Evolutionary conservation across 495 filamentous ascomycete species (phyloP).

Genomic region (Aspergillus conjunctus): DNA sequence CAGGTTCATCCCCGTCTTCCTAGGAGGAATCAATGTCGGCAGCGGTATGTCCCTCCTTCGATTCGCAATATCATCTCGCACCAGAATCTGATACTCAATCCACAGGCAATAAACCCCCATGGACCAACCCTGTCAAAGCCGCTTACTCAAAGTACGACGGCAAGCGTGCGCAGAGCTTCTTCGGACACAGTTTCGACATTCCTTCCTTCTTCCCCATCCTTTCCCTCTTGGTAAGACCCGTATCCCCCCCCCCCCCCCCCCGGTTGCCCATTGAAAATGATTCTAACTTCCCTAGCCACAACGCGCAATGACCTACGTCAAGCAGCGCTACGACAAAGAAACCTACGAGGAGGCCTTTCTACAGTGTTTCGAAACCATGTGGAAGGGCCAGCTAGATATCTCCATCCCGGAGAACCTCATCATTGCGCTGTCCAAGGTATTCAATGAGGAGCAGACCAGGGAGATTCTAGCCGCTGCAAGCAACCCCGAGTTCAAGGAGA

Average conservation of each 20-base stretch:
- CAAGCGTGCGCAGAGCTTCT: constrained; percentile 56
- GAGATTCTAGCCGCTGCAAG: constrained; percentile 53
- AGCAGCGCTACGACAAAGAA: constrained; percentile 45
- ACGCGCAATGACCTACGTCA: constrained; percentile 67
- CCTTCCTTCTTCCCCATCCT: constrained; percentile 56
- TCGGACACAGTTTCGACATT: constrained; percentile 46
- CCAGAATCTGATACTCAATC: neutral
- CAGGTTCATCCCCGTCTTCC: constrained; percentile 69
- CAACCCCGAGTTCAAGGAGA: constrained; percentile 58
- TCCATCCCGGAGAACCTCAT: constrained; percentile 48
- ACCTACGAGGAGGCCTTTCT: constrained; percentile 48
- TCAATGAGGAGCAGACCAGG: constrained; percentile 44
- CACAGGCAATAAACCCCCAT: constrained; percentile 72
- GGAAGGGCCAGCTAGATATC: constrained; percentile 48
- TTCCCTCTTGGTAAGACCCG: constrained; percentile 41
- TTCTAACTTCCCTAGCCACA: constrained; percentile 50
- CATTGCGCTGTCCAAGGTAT: constrained; percentile 36
- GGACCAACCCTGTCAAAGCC: constrained; percentile 68
- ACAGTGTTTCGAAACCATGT: constrained; percentile 50
- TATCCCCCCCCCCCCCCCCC: neutral
- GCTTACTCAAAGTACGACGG: constrained; percentile 56
- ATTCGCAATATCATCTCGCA: neutral
- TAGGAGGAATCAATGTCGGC: constrained; percentile 70
- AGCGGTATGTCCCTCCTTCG: constrained; percentile 49
- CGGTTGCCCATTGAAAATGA: neutral